Percentiles rank a stretch among this genome's conserved stretches.
These are phyloP conservation scores for Neonectria magnoliae DNA, from an alignment of 2,329 filamentous ascomycete species.

Conservation along the genomic window DNA sequence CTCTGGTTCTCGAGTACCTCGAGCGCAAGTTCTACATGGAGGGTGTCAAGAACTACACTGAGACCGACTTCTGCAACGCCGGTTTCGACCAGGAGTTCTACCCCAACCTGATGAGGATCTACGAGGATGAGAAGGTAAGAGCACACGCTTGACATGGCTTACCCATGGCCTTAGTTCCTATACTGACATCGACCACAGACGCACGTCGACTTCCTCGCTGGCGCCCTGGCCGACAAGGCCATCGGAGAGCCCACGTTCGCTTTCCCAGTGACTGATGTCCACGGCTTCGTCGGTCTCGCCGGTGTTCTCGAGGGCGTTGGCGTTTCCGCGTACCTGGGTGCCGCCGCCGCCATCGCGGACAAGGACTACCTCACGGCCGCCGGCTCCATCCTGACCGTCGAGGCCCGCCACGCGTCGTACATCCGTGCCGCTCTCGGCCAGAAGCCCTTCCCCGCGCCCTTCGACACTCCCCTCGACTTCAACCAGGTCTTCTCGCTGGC, in stretches of 20 bases:
- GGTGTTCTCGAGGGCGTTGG: slow-evolving; percentile 73
- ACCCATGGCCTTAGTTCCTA: neutral
- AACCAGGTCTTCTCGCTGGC: slow-evolving; percentile 73
- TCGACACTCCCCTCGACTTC: slow-evolving; percentile 67
- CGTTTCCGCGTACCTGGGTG: slow-evolving; percentile 72
- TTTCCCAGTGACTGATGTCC: slow-evolving; percentile 68
- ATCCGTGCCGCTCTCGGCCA: slow-evolving; percentile 61
- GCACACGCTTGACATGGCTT: neutral
- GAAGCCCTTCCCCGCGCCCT: slow-evolving; percentile 66
- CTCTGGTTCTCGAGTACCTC: slow-evolving; percentile 63
- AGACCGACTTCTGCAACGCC: slow-evolving; percentile 61
- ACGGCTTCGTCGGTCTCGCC: slow-evolving; percentile 68
- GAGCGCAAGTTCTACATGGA: slow-evolving; percentile 72
- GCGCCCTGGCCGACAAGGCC: slow-evolving; percentile 51
- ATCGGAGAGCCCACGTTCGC: slow-evolving; percentile 65
- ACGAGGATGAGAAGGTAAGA: slow-evolving; percentile 56
- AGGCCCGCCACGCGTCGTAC: slow-evolving; percentile 71
- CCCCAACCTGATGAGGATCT: slow-evolving; percentile 65
- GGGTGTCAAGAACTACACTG: slow-evolving; percentile 66
- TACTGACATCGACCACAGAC: neutral
- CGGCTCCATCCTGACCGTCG: slow-evolving; percentile 70
- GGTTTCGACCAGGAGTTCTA: slow-evolving; percentile 64
- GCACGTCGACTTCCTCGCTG: slow-evolving; percentile 67
- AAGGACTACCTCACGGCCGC: slow-evolving; percentile 68
- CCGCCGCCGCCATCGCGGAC: slow-evolving; percentile 66